These are phyloP conservation scores for Acephala macrosclerotiorum DNA, from an alignment of 2,329 filamentous ascomycete genomes.

Conservation along the genomic window DNA sequence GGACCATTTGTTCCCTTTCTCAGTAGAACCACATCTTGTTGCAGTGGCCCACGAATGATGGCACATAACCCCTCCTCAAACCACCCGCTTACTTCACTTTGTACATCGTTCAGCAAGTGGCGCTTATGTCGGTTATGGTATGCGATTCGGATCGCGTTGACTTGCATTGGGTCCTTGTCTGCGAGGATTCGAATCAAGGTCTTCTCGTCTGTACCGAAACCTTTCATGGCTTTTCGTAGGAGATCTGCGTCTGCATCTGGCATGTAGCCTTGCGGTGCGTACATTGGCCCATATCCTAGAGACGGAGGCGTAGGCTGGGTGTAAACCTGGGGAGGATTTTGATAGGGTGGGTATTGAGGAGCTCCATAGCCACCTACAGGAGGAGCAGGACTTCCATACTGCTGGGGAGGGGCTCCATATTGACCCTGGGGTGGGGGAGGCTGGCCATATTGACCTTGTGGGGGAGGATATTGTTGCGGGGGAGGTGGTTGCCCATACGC, in stretches of 20 bases:
- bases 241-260: slow-evolving; percentile 72
- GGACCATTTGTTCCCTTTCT: slow-evolving; percentile 76
- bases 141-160: slow-evolving; percentile 70
- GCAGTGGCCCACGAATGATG: slow-evolving; percentile 79
- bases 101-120: slow-evolving; percentile 76
- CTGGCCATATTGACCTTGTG: too few species aligned
- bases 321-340: slow-evolving; percentile 45
- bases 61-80: slow-evolving; percentile 79
- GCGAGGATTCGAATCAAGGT: slow-evolving; percentile 74
- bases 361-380: slow-evolving; percentile 26
- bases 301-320: slow-evolving; percentile 69
- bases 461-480: slow-evolving; percentile 1
- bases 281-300: slow-evolving; percentile 72
- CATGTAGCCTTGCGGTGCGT: slow-evolving; percentile 72
- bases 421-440: background rate
- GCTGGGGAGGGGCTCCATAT: slow-evolving; percentile 28
- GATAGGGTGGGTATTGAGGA: slow-evolving; percentile 38
- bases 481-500: slow-evolving; percentile 19
- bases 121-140: slow-evolving; percentile 72
- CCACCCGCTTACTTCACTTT: slow-evolving; percentile 78
- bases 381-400: slow-evolving; percentile 21
- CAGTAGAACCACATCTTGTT: slow-evolving; percentile 76
- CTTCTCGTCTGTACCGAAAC: slow-evolving; percentile 88
- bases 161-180: slow-evolving; percentile 79
- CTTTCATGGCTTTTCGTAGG: slow-evolving; percentile 87